Percentiles rank a stretch among this genome's conserved stretches.
These are phyloP conservation scores for Thelephora aurantiotincta DNA, from an alignment of 768 basidiomycete genomes.

Conservation along the genomic window DNA sequence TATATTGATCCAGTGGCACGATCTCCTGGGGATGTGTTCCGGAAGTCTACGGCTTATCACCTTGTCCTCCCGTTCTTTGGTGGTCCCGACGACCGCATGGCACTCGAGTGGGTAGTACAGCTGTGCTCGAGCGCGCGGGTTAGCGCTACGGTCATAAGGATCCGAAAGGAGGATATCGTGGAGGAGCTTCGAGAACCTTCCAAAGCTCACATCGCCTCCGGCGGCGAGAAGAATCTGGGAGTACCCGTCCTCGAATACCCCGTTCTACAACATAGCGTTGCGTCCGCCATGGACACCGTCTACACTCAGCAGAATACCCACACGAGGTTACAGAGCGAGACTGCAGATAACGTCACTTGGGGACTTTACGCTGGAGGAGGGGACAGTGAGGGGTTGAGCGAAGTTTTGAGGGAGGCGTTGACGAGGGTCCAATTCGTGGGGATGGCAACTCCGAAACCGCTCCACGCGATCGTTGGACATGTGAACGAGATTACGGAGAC, in stretches of 20 bases:
- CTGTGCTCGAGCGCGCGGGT: conserved; percentile 57
- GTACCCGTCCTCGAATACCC: background rate
- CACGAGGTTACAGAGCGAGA: conserved; percentile 61
- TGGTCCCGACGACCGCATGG: conserved; percentile 84
- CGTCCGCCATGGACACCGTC: conserved; percentile 37
- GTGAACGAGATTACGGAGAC: conserved; percentile 17
- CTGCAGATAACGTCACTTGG: conserved; percentile 76
- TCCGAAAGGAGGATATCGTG: conserved; percentile 26
- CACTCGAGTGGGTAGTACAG: conserved; percentile 74
- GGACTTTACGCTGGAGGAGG: conserved; percentile 33
- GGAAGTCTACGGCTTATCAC: conserved; percentile 29
- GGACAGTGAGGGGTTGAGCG: conserved; percentile 1
- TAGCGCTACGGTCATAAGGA: conserved; percentile 60
- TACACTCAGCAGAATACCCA: conserved; percentile 43
- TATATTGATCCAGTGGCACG: conserved; percentile 56
- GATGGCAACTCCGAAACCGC: conserved; percentile 36
- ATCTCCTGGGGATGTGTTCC: conserved; percentile 12
- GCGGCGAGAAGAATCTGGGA: conserved; percentile 3
- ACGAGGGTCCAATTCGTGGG: conserved; percentile 52
- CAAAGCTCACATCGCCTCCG: background rate
- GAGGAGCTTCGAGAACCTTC: background rate
- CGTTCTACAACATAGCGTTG: background rate
- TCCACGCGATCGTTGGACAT: conserved; percentile 38
- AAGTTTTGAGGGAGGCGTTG: conserved; percentile 20
- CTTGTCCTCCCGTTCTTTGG: conserved; percentile 88